Base-by-base conservation (phyloP, 2,329 filamentous ascomycete genomes). In the Blastomyces emzantsi region DNA sequence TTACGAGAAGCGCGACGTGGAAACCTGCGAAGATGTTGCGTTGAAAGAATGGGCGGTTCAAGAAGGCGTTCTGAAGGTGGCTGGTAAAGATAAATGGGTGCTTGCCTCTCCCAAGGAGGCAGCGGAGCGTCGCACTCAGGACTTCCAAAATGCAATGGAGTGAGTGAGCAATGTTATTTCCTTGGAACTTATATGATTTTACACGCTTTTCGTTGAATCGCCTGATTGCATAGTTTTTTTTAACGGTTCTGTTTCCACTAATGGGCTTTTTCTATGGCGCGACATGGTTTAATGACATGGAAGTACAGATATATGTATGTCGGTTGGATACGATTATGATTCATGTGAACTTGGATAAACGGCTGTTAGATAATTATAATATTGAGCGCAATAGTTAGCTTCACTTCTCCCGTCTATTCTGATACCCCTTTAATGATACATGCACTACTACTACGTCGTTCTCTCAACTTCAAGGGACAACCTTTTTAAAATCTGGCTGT, bases 1-100 rank as follows among this genome's bases (percentile, higher is more conserved):
- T 73, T 81, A 93, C 56, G 90, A 94, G 75, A 87, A 87, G 67
- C 73, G 73, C 8, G 67, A 75, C 61, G 49, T 67, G 36, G 62
- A 71, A n/a, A 68, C 77, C 68, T 59, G 67, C 7, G 69, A 82
- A 74, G 74, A 79, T 75, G 55, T 77, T 70, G 75, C 69, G 3
- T 66, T 79, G 49, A 69, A 70, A 45, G 68, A 74, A 3, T 80
- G 78, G 78, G 76, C 76, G 25, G 62, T 76, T 39, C 57, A 66
- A 1, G 71, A 78, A 60, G 74, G 75, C 5, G 68, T 77, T 62
- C 64, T 76, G 55, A 64, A 52, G 25, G 22, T 58, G 19, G 66
- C 62, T 15, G 67, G 68, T 13, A 52, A 59, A 2, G 70, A 67
- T 3, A 61, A 67, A 60, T 73, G 65, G 67, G 66, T 65, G 25